A percentile compares a stretch with the other conserved stretches of the same genome.
These are phyloP conservation scores for Leucocoprinus sp. DNA, from an alignment of 768 basidiomycete genomes.

Conservation along the genomic window DNA sequence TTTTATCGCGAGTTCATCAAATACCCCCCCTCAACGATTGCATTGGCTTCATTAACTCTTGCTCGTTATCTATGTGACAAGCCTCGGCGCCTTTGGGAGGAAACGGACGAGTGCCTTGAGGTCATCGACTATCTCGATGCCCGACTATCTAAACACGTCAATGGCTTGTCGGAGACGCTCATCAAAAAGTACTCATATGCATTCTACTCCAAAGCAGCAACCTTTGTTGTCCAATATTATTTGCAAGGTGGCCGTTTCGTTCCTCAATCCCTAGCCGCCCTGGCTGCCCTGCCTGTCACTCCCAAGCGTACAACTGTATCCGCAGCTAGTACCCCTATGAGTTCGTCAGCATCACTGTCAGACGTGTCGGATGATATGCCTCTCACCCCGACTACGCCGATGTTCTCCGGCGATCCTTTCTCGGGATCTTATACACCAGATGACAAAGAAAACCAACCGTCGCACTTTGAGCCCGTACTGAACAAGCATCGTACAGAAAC, in stretches of 20 bases:
- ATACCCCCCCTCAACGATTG: conserved; percentile 79
- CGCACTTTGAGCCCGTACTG: conserved; percentile 63
- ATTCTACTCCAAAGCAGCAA: conserved; percentile 94
- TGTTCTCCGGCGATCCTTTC: conserved; percentile 54
- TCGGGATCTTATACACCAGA: conserved; percentile 42
- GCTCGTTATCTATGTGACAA: conserved; percentile 85
- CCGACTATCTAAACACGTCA: conserved; percentile 80
- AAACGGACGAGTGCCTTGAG: conserved; percentile 75
- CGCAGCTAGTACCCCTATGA: conserved; percentile 64
- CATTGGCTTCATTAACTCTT: conserved; percentile 81
- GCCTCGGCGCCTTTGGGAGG: conserved; percentile 69
- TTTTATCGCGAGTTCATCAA: conserved; percentile 95
- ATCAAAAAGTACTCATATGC: conserved; percentile 97
- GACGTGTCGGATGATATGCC: conserved; percentile 82
- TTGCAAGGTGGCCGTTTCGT: conserved; percentile 76
- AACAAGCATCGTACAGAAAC: conserved; percentile 64
- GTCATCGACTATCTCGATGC: conserved; percentile 82
- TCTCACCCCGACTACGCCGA: conserved; percentile 69
- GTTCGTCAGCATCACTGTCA: conserved; percentile 63
- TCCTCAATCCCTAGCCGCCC: conserved; percentile 33
- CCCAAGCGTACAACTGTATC: conserved; percentile 50
- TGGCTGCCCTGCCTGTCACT: conserved; percentile 55
- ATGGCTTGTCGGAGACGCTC: conserved; percentile 90
- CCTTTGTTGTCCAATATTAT: conserved; percentile 89
- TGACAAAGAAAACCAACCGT: conserved; percentile 76